Evolutionary conservation across 306 rosid species (phyloP).

Genomic region (Vigna unguiculata): DNA sequence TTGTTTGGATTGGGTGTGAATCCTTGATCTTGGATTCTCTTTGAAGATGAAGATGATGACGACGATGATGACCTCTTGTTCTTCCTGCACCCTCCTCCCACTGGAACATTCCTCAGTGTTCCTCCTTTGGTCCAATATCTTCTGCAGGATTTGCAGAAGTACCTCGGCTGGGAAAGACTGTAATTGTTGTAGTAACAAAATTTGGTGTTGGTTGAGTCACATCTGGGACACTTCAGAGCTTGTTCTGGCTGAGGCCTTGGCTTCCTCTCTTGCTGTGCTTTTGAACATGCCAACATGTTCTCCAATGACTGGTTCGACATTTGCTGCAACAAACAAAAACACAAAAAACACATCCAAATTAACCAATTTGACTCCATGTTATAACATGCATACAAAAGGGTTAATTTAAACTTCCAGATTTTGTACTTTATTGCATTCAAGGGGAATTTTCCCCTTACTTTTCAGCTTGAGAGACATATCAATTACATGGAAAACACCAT

Average conservation of each 20-base stretch:
- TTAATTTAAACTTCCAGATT: conserved; percentile 4
- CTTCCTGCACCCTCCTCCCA: conserved; percentile 98
- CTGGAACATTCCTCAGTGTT: conserved; percentile 93
- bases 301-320: conserved; percentile 74
- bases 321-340: conserved; percentile 59
- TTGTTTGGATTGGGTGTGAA: conserved; percentile 56
- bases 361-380: conserved; percentile 5
- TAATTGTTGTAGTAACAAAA: conserved; percentile 99
- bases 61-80: conserved; percentile 72
- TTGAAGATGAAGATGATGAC: conserved; percentile 60
- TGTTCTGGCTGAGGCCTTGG: conserved; percentile 88
- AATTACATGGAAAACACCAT: conserved; percentile 28
- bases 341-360: conserved; percentile 20
- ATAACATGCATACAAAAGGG: background rate
- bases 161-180: conserved; percentile 93
- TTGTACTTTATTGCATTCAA: conserved; percentile 18
- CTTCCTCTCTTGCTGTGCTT: conserved; percentile 67
- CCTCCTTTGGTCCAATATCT: conserved; percentile 99
- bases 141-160: conserved; percentile 95
- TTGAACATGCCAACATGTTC: conserved; percentile 76
- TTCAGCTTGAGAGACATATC: conserved; percentile 16
- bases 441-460: background rate
- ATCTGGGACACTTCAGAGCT: conserved; percentile 88
- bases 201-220: conserved; percentile 92
- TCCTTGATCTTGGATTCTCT: conserved; percentile 66